Conservation (phyloP, 768 basidiomycete species). For the Sporobolomyces roseus region DNA sequence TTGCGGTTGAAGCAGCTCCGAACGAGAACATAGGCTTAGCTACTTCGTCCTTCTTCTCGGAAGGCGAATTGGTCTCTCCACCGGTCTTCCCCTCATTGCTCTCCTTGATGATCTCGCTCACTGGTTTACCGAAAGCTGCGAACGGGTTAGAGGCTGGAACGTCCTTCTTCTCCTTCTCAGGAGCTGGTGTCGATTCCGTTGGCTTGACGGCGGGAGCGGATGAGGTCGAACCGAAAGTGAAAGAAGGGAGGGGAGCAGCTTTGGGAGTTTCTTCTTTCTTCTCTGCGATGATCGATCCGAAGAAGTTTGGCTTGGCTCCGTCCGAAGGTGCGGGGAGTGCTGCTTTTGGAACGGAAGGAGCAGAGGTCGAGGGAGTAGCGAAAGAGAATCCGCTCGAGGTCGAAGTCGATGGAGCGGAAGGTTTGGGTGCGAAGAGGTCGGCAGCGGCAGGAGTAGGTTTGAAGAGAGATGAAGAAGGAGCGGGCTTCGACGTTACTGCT, state of each 20-base stretch:
- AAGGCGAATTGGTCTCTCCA: constrained; percentile 4
- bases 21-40: constrained; percentile 27
- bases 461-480: constrained; percentile 3
- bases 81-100: constrained; percentile 1
- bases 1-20: constrained; percentile 5
- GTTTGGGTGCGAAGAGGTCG: constrained; percentile 2
- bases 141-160: constrained; percentile 31
- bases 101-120: constrained; percentile 28
- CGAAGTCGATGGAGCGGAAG: no score
- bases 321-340: not conserved
- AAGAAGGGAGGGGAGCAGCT: not conserved
- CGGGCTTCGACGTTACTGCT: not conserved
- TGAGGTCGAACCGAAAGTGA: constrained; percentile 21
- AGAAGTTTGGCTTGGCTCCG: constrained; percentile 58
- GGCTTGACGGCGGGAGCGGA: constrained; percentile 16
- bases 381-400: not conserved
- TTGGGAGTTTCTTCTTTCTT: constrained; percentile 7
- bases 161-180: not conserved
- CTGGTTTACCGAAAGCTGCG: constrained; percentile 39
- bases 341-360: constrained; percentile 8
- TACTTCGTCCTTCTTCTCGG: not conserved
- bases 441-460: not conserved
- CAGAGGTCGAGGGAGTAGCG: constrained; percentile 10
- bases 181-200: constrained; percentile 13
- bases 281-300: constrained; percentile 55